Conservation (phyloP, 2,329 filamentous ascomycete genomes). For the Colletotrichum agaves region DNA sequence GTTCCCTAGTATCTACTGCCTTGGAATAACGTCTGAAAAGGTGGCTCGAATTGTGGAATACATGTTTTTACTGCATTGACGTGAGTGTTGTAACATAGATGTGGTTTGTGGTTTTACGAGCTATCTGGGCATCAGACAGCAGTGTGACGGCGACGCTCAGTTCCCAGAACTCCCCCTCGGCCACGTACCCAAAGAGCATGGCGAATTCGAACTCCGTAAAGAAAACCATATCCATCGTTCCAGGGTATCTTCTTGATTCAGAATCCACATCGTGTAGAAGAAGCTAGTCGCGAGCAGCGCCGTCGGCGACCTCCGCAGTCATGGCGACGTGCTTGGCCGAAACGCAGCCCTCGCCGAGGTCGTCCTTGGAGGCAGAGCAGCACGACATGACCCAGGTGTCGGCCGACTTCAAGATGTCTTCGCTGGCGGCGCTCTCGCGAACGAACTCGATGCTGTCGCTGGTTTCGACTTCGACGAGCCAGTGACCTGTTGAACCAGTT, state of each 20-base stretch:
- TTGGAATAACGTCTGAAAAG: conserved; percentile 81
- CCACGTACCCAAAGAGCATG: background rate
- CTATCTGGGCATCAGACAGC: too few species aligned
- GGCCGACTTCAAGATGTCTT: background rate
- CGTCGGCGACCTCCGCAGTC: background rate
- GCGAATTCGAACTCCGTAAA: background rate
- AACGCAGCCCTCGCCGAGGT: conserved; percentile 1
- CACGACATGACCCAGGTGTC: conserved; percentile 2
- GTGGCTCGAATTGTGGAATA: conserved; percentile 86
- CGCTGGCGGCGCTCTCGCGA: background rate
- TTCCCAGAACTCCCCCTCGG: background rate
- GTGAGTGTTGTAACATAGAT: background rate
- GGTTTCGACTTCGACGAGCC: conserved; percentile 27
- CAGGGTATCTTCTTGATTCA: conserved; percentile 1
- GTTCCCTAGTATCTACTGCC: conserved; percentile 89
- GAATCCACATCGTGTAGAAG: background rate
- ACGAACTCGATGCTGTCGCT: conserved; percentile 2
- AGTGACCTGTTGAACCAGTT: background rate
- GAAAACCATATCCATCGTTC: background rate
- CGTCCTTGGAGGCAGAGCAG: conserved; percentile 16
- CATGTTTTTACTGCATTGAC: conserved; percentile 52
- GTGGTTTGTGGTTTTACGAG: background rate
- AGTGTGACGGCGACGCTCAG: background rate
- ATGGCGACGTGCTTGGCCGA: conserved; percentile 11
- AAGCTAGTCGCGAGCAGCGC: background rate